These are phyloP conservation scores for Beauveria bassiana DNA, from an alignment of 2,329 filamentous ascomycete genomes.

Conservation along the genomic window DNA sequence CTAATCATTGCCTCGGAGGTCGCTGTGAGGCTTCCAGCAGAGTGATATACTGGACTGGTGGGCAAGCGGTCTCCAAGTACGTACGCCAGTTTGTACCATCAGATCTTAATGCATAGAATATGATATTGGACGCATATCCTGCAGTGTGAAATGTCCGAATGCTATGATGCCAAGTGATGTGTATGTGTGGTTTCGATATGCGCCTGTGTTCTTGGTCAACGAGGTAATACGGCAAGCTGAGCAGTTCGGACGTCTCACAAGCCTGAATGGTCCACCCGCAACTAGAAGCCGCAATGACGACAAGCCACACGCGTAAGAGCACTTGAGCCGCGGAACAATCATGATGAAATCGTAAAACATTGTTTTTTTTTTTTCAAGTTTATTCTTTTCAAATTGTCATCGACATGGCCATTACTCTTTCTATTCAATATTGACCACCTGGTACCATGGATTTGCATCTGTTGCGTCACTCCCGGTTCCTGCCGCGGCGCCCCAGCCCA, in stretches of 20 bases:
- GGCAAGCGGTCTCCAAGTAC: background rate
- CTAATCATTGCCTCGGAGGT: background rate
- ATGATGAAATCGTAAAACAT: background rate
- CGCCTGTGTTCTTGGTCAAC: background rate
- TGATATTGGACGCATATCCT: constrained; percentile 6
- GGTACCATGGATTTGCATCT: background rate
- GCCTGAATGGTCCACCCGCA: background rate
- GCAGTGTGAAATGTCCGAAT: background rate
- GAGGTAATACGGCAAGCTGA: background rate
- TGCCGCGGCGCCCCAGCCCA: constrained; percentile 20
- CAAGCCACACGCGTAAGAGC: background rate
- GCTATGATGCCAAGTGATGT: background rate
- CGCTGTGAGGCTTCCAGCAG: background rate
- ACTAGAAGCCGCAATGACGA: background rate
- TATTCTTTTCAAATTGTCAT: background rate
- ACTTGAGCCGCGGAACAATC: too few species aligned
- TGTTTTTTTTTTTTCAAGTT: too few species aligned
- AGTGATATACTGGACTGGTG: constrained; percentile 3
- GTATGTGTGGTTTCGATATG: too few species aligned
- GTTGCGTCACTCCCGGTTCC: constrained; percentile 30
- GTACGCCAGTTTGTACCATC: constrained; percentile 1
- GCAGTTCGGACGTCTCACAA: too few species aligned
- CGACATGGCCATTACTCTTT: background rate
- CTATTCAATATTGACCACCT: background rate
- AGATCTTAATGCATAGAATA: constrained; percentile 10